These are phyloP conservation scores for Smittium mucronatum DNA, from an alignment of 371 early-diverging fungal genomes.

Conservation along the genomic window DNA sequence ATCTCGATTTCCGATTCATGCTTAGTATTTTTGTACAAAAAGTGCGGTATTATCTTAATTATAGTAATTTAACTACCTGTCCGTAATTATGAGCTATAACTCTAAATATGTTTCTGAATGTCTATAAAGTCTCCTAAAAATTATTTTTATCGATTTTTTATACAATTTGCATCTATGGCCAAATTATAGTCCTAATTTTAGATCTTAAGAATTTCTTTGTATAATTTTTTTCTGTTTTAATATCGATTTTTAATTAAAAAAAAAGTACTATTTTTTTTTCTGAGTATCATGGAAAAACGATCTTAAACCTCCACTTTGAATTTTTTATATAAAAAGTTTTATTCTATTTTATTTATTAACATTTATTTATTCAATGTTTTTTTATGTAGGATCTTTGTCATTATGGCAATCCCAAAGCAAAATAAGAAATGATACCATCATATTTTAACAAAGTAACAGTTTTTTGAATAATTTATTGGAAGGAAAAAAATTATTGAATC, in stretches of 20 bases:
- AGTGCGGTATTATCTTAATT: not conserved
- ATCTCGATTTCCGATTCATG: not conserved
- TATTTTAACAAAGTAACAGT: not conserved
- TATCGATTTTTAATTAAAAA: not conserved
- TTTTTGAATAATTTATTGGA: not conserved
- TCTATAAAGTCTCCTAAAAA: not conserved
- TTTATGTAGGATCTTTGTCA: not conserved
- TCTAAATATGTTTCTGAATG: conserved; percentile 4
- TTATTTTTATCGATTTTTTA: not conserved
- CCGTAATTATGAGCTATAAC: not conserved
- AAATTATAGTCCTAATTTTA: not conserved
- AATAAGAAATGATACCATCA: not conserved
- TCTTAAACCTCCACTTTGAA: not conserved
- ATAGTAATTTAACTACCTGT: not conserved
- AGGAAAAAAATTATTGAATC: not conserved
- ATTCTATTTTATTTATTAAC: not conserved
- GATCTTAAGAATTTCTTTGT: not conserved
- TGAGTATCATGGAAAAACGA: not conserved
- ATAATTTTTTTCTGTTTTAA: not conserved
- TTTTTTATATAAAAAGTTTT: not conserved
- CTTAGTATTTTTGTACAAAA: not conserved
- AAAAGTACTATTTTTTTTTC: not conserved
- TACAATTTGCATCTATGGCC: not conserved
- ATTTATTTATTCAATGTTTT: not conserved
- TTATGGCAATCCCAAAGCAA: not conserved